These are phyloP conservation scores for Boletus sp. DNA, from an alignment of 1,284 basidiomycete species.

Conservation along the genomic window DNA sequence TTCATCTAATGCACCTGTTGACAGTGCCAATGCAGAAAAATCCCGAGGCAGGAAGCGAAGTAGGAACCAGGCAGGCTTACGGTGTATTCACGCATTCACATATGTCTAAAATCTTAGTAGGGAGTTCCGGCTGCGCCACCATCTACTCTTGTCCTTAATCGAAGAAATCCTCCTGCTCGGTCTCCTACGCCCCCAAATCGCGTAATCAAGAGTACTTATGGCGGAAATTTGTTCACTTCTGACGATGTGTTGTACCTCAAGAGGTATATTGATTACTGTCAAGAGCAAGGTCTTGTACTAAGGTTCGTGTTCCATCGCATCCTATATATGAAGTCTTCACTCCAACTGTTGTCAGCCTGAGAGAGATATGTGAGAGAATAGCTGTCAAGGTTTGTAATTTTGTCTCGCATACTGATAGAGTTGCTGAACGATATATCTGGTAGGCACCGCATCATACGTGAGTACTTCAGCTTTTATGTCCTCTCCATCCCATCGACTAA, in stretches of 20 bases:
- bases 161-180: constrained; percentile 60
- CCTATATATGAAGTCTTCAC: background rate
- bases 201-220: constrained; percentile 81
- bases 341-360: constrained; percentile 42
- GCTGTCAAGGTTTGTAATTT: constrained; percentile 60
- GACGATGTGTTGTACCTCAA: constrained; percentile 77
- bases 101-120: constrained; percentile 26
- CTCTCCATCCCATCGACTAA: constrained; percentile 4
- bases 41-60: constrained; percentile 60
- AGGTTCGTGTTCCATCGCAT: constrained; percentile 42
- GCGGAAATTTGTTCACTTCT: constrained; percentile 76
- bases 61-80: constrained; percentile 46
- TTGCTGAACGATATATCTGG: constrained; percentile 5
- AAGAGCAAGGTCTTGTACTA: constrained; percentile 73
- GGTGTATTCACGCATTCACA: background rate
- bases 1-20: constrained; percentile 27
- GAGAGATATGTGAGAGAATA: constrained; percentile 80
- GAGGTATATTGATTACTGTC: constrained; percentile 81
- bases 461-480: constrained; percentile 18
- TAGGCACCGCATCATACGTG: constrained; percentile 82
- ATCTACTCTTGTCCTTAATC: constrained; percentile 57
- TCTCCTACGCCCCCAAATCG: constrained; percentile 76
- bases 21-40: constrained; percentile 34
- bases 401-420: background rate
- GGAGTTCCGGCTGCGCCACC: constrained; percentile 60